phyloP scores from a whole-genome alignment of 2,329 filamentous ascomycete species.

The Fonsecaea nubica region DNA sequence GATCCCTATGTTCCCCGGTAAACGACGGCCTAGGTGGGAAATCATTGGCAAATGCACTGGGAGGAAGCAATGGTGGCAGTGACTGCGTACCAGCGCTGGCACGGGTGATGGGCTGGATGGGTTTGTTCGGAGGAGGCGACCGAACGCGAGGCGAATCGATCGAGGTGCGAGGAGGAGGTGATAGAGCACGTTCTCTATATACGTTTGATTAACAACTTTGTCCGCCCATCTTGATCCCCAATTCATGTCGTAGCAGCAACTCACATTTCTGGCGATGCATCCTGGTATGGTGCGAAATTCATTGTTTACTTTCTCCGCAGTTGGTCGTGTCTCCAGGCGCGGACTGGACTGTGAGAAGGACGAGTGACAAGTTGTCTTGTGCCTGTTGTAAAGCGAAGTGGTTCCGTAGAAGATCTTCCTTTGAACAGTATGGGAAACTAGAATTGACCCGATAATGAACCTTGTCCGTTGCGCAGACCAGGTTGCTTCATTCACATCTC shows the following conservation, averaged over 20 bases:
- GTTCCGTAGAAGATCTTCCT: not conserved
- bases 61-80: conserved; percentile 49
- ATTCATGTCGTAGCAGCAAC: not conserved
- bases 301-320: conserved; percentile 55
- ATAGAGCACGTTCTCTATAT: conserved; percentile 73
- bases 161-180: conserved; percentile 59
- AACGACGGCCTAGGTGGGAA: conserved; percentile 41
- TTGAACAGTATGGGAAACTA: not conserved
- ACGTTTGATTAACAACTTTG: not conserved
- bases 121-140: conserved; percentile 58
- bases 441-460: not conserved
- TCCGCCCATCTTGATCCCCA: not conserved
- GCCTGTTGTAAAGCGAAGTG: not conserved
- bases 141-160: conserved; percentile 61
- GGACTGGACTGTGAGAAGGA: not conserved
- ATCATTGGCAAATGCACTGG: conserved; percentile 48
- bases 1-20: conserved; percentile 56
- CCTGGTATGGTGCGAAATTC: conserved; percentile 98
- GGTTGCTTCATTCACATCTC: not conserved
- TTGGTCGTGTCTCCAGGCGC: not conserved
- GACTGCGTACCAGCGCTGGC: conserved; percentile 51
- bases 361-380: not conserved
- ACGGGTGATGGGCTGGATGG: conserved; percentile 52
- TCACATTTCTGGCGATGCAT: conserved; percentile 76
- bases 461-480: not conserved